Evolutionary conservation across 1,139 yeast genomes (phyloP).

Genomic region (Candida sp.): DNA sequence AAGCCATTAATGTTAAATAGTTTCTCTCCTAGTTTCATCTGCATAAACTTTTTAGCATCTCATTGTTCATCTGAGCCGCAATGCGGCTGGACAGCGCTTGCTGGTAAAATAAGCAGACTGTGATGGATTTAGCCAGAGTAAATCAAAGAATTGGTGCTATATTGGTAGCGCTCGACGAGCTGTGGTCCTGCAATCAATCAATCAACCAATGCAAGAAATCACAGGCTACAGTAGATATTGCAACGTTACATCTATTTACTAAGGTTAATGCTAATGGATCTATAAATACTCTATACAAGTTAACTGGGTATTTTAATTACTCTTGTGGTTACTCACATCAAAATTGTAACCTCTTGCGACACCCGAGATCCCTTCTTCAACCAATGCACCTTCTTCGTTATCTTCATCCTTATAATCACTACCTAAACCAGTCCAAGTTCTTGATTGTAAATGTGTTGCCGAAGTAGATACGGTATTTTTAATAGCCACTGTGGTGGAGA

Average conservation of each 20-base stretch:
- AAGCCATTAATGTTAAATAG: no score
- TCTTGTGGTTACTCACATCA: conserved; percentile 12
- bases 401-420: conserved; percentile 56
- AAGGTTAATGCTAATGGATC: background rate
- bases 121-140: no score
- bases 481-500: conserved; percentile 60
- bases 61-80: no score
- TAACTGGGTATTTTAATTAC: conserved; percentile 1
- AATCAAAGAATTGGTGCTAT: no score
- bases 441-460: conserved; percentile 67
- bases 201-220: no score
- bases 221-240: no score
- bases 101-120: no score
- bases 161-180: no score
- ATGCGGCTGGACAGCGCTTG: no score
- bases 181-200: no score
- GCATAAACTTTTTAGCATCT: no score
- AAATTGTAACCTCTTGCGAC: conserved; percentile 80
- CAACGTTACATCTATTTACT: background rate
- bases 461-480: conserved; percentile 87
- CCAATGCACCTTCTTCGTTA: conserved; percentile 60
- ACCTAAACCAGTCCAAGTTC: conserved; percentile 91
- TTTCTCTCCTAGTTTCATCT: no score
- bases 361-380: conserved; percentile 83
- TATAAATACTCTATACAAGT: background rate